Conservation (phyloP, 371 early-diverging fungal genomes). For the Mortierella sp. region DNA sequence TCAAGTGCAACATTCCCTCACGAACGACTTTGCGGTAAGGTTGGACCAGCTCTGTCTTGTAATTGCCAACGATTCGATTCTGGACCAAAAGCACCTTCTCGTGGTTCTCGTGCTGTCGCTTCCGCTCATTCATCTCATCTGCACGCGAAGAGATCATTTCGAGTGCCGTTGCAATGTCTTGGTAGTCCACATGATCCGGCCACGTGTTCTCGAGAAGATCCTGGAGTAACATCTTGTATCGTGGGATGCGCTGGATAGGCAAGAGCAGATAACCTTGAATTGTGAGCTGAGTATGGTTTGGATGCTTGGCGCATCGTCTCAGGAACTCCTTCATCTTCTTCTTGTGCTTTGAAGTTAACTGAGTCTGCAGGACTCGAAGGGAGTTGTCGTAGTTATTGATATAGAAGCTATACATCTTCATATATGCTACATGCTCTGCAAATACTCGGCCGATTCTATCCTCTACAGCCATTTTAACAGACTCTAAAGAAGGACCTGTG, state of each 20-base stretch:
- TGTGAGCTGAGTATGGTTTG: conserved; percentile 69
- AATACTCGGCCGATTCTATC: conserved; percentile 64
- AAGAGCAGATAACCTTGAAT: conserved; percentile 82
- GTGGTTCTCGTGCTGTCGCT: conserved; percentile 66
- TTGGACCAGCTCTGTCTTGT: conserved; percentile 61
- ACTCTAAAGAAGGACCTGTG: neutral
- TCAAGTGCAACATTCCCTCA: conserved; percentile 59
- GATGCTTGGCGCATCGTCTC: conserved; percentile 58
- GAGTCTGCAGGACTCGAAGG: conserved; percentile 62
- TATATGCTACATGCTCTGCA: conserved; percentile 60
- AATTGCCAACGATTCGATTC: conserved; percentile 58
- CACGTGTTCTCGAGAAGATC: conserved; percentile 75
- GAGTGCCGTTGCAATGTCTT: conserved; percentile 64
- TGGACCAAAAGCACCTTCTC: conserved; percentile 63
- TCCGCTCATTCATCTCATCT: conserved; percentile 80
- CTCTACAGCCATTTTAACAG: conserved; percentile 22
- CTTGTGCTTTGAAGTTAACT: conserved; percentile 55
- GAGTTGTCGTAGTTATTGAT: conserved; percentile 83
- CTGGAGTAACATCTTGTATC: conserved; percentile 81
- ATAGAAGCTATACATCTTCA: conserved; percentile 80
- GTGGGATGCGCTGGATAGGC: conserved; percentile 87
- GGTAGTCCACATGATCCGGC: conserved; percentile 71
- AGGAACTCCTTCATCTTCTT: conserved; percentile 55
- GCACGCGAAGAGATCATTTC: conserved; percentile 71
- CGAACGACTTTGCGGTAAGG: conserved; percentile 66